Evolutionary conservation across 768 basidiomycete genomes (phyloP), one percentile per base, ranked within the genome.

Genomic region (Kwoniella shandongensis): DNA sequence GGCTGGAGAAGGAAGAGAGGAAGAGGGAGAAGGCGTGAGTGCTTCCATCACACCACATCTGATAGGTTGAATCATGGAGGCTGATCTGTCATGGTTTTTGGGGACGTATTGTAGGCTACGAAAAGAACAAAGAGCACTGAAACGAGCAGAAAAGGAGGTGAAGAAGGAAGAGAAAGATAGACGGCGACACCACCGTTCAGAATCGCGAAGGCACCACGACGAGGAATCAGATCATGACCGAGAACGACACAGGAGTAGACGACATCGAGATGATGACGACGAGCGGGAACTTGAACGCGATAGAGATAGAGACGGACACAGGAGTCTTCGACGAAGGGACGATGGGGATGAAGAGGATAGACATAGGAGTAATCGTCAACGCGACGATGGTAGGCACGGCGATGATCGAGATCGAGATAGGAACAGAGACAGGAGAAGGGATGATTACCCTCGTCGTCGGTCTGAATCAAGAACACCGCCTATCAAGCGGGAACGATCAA

Each of bases 1-100:
- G 65, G 47, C 39, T 66, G 52, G 74, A 73, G 56, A 72, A 65
- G 32, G 73, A 76, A 49, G 69, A 71, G 64, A 66, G 58, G 54
- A 61, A 46, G 44, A 49, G 63, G 45, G 66, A 69, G 65, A 76
- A 76, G 52, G 73, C 59, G 75, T 76, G 53, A 66, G 75, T 61
- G 8, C 18, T 58, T 44, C 15, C 20, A 1, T 25, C 39, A 22
- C 50, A 8, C 12, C 20, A 26, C 17, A 17, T 30, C 36, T 29
- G 39, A 46, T 13, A 12, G n/a, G 2, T 18, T 30, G 23, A 27
- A 39, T 27, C 6, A n/a, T n/a, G 12, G 41, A 15, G 26, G 8
- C 10, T 27, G 11, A 20, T 17, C 1, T n/a, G n/a, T 18, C 2
- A 20, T 26, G 11, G 17, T 17, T 15, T 3, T 47, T 41, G 44